Conservation (phyloP, 108 stramenopile genomes). For the Schizochytrium sp. region DNA sequence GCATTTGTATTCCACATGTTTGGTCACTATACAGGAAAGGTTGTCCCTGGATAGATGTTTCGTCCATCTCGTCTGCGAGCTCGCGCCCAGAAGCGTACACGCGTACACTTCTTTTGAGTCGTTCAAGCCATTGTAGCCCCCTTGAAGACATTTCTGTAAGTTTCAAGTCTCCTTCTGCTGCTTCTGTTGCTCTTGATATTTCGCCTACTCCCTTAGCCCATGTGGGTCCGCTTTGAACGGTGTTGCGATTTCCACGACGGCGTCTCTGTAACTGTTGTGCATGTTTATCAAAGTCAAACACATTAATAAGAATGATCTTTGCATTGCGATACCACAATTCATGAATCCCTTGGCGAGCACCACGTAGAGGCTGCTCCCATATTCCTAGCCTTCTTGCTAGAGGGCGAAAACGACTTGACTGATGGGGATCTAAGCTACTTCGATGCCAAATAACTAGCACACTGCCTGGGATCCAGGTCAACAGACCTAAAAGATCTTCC, state of each 20-base stretch:
- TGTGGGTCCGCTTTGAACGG: not conserved
- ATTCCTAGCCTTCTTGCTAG: slow-evolving; percentile 32
- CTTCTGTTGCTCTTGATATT: no score
- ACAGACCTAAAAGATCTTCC: not conserved
- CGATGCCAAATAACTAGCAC: slow-evolving; percentile 46
- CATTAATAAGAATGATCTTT: slow-evolving; percentile 16
- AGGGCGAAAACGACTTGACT: not conserved
- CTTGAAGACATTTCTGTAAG: not conserved
- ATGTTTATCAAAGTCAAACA: not conserved
- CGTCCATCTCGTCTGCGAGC: slow-evolving; percentile 57
- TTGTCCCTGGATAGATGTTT: slow-evolving; percentile 41
- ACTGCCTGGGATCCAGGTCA: slow-evolving; percentile 14
- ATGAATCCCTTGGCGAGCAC: not conserved
- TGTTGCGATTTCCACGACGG: not conserved
- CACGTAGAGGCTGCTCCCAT: slow-evolving; percentile 13
- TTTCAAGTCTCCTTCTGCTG: no score
- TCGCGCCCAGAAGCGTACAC: slow-evolving; percentile 16
- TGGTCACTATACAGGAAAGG: slow-evolving; percentile 57
- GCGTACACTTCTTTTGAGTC: not conserved
- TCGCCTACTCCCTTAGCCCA: no score
- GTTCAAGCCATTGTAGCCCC: slow-evolving; percentile 23
- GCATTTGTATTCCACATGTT: slow-evolving; percentile 50
- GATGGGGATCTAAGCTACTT: not conserved
- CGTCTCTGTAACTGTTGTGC: not conserved
- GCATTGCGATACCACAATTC: not conserved